phyloP scores from a whole-genome alignment of 2,329 filamentous ascomycete species.

The Stachybotrys elegans region DNA sequence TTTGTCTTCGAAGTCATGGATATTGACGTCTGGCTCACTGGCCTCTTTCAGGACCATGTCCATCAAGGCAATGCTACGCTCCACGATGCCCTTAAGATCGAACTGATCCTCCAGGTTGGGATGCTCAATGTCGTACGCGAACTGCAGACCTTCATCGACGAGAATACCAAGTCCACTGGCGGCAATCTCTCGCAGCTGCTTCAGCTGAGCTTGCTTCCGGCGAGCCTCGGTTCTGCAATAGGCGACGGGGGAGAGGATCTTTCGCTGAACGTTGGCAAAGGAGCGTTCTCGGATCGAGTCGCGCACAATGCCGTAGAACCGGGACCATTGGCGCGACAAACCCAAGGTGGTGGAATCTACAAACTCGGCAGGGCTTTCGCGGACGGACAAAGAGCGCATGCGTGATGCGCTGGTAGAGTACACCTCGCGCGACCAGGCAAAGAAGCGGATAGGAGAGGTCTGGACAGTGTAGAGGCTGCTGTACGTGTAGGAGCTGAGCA shows the following conservation, averaged over 20 bases:
- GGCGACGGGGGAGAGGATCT: constrained; percentile 74
- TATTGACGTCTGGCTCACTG: constrained; percentile 55
- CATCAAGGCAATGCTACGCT: constrained; percentile 78
- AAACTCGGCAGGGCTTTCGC: constrained; percentile 22
- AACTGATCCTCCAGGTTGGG: constrained; percentile 42
- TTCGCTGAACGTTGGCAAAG: constrained; percentile 63
- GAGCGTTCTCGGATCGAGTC: constrained; percentile 71
- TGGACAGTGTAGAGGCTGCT: constrained; percentile 82
- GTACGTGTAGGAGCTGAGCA: constrained; percentile 71
- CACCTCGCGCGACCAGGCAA: constrained; percentile 65
- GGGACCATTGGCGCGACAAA: constrained; percentile 51
- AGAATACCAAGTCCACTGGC: constrained; percentile 83
- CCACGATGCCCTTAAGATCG: constrained; percentile 67
- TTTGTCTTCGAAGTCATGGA: constrained; percentile 60
- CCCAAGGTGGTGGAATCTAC: constrained; percentile 30
- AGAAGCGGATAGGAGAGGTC: constrained; percentile 72
- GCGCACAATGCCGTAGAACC: constrained; percentile 77
- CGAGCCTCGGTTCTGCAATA: constrained; percentile 69
- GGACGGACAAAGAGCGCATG: constrained; percentile 29
- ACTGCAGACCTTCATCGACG: constrained; percentile 76
- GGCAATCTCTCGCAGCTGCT: constrained; percentile 70
- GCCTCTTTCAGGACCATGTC: constrained; percentile 76
- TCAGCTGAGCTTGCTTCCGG: constrained; percentile 66
- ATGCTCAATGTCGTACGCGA: constrained; percentile 57
- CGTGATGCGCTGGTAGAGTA: constrained; percentile 55